A percentile compares a stretch with the other conserved stretches of the same genome.
Evolutionary conservation across 305 asterid species (phyloP).

Genomic region (Fraxinus albicans): DNA sequence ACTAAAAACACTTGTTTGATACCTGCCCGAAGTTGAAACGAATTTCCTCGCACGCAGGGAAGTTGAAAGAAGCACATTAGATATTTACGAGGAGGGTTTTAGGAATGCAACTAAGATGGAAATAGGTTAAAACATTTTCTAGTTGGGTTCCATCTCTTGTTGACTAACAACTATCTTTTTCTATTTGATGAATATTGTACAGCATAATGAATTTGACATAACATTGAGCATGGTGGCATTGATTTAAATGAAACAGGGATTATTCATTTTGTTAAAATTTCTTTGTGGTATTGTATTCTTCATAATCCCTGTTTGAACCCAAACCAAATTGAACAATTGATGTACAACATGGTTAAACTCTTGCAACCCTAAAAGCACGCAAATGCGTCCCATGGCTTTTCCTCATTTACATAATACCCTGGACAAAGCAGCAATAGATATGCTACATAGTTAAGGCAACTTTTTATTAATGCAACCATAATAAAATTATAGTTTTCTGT

Average conservation of each 20-base stretch:
- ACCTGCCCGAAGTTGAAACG: not conserved
- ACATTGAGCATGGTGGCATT: not conserved
- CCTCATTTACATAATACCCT: not conserved
- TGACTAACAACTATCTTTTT: not conserved
- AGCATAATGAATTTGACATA: not conserved
- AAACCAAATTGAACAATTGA: not conserved
- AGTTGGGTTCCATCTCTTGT: not conserved
- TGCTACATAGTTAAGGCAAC: not conserved
- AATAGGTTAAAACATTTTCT: not conserved
- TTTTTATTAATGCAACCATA: slow-evolving; percentile 22
- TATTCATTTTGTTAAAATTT: not conserved
- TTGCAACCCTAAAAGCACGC: not conserved
- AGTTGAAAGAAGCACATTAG: not conserved
- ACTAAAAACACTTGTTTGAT: not conserved
- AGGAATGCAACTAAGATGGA: not conserved
- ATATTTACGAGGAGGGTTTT: not conserved
- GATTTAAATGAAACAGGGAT: not conserved
- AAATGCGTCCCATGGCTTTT: not conserved
- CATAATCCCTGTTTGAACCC: not conserved
- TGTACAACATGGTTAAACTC: not conserved
- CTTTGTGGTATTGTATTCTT: not conserved
- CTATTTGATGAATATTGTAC: not conserved
- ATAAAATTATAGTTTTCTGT: slow-evolving; percentile 16
- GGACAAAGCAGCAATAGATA: not conserved
- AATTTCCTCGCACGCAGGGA: not conserved